Percentiles rank a stretch among this genome's conserved stretches.
Evolutionary conservation across 2,329 filamentous ascomycete genomes (phyloP).

Genomic region (Beauveria scarabaeidicola): DNA sequence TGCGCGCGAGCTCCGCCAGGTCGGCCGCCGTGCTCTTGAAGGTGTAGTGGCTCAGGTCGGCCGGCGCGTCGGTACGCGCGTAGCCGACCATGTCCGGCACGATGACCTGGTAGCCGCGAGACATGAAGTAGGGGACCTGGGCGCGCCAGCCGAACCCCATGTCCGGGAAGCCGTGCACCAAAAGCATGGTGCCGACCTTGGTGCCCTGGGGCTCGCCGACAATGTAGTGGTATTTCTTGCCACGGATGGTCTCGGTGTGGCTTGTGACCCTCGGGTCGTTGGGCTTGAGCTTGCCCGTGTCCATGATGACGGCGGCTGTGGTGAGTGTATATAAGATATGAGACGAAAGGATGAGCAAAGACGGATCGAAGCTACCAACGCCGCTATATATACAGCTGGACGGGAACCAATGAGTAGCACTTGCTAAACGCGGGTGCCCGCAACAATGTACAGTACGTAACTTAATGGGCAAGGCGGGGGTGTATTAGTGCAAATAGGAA

Average conservation of each 20-base stretch:
- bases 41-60: conserved; percentile 54
- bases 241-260: conserved; percentile 27
- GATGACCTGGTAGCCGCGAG: conserved; percentile 68
- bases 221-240: conserved; percentile 57
- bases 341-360: background rate
- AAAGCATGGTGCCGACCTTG: conserved; percentile 41
- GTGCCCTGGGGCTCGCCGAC: conserved; percentile 40
- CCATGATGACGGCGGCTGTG: conserved; percentile 27
- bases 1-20: conserved; percentile 60
- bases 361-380: background rate
- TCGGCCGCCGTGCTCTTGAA: conserved; percentile 67
- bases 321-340: background rate
- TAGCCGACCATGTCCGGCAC: conserved; percentile 85
- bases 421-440: background rate
- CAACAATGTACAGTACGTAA: background rate
- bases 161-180: conserved; percentile 75
- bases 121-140: conserved; percentile 70
- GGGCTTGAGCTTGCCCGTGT: conserved; percentile 54
- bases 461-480: background rate
- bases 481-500: background rate
- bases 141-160: conserved; percentile 79
- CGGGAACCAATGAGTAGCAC: background rate
- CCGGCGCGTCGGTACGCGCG: conserved; percentile 63
- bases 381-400: background rate
- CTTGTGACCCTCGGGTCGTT: conserved; percentile 32